These are phyloP conservation scores for Phaeoacremonium minimum DNA, from an alignment of 2,329 filamentous ascomycete species.

Conservation along the genomic window DNA sequence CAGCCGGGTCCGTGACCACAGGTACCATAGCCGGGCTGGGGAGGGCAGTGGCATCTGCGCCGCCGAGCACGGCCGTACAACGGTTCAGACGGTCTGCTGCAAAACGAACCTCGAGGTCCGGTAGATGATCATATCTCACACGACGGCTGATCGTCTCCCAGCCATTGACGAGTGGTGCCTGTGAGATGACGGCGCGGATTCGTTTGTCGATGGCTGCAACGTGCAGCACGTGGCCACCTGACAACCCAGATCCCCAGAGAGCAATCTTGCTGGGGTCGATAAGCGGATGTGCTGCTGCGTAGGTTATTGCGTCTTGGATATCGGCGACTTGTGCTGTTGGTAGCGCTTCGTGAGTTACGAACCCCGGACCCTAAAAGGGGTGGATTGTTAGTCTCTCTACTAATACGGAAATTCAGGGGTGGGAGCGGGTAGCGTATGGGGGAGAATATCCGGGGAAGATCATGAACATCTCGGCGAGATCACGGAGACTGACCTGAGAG, in stretches of 20 bases:
- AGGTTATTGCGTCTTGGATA: slow-evolving; percentile 5
- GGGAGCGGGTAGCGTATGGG: neutral
- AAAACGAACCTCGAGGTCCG: neutral
- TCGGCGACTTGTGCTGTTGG: slow-evolving; percentile 2
- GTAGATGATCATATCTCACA: neutral
- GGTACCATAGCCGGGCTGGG: neutral
- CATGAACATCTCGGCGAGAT: neutral
- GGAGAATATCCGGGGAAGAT: neutral
- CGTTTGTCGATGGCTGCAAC: slow-evolving; percentile 6
- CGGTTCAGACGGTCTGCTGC: neutral
- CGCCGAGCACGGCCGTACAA: neutral
- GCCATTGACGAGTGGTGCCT: slow-evolving; percentile 1
- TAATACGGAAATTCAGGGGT: neutral
- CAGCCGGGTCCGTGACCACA: neutral
- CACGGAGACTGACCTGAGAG: neutral
- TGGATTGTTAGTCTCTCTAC: slow-evolving; percentile 1
- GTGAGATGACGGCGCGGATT: slow-evolving; percentile 1
- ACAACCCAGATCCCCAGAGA: slow-evolving; percentile 3
- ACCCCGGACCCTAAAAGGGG: neutral
- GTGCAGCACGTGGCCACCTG: slow-evolving; percentile 2
- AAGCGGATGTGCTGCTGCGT: slow-evolving; percentile 1
- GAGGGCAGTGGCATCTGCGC: neutral
- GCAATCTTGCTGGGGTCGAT: slow-evolving; percentile 2
- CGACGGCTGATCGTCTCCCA: neutral
- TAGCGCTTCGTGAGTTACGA: slow-evolving; percentile 1